Percentiles rank a stretch among this genome's conserved stretches.
These are phyloP conservation scores for Logfia minima DNA, from an alignment of 129 eudicot species.

Conservation along the genomic window DNA sequence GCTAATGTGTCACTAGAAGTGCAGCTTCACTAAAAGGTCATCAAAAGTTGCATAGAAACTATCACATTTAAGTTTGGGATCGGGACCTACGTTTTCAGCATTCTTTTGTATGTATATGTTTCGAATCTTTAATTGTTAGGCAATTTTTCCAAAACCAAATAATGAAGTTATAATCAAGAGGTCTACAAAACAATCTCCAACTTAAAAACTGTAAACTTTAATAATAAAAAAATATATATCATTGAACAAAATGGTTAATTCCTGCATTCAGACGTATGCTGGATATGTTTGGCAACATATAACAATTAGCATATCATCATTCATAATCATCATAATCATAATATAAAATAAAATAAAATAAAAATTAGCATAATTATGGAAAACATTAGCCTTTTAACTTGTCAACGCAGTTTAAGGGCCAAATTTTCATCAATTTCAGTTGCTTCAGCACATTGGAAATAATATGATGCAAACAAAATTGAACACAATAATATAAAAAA, in stretches of 20 bases:
- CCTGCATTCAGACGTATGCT: not conserved
- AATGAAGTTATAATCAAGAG: not conserved
- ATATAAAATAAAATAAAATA: too few relatives aligned
- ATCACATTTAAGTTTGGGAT: too few relatives aligned
- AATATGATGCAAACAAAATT: conserved; percentile 7
- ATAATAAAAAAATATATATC: not conserved
- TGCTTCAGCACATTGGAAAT: not conserved
- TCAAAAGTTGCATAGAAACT: too few relatives aligned
- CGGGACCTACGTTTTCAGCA: not conserved
- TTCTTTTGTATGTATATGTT: not conserved
- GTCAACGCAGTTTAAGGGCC: not conserved
- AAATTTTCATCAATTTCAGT: not conserved
- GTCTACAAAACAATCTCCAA: not conserved
- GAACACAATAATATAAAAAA: not conserved
- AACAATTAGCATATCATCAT: too few relatives aligned
- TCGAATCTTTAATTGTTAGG: not conserved
- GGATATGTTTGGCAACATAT: not conserved
- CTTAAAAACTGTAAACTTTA: not conserved
- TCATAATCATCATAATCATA: too few relatives aligned
- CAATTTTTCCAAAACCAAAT: not conserved
- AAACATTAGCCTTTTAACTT: too few relatives aligned
- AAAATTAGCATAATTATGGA: too few relatives aligned
- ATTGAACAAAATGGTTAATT: not conserved
- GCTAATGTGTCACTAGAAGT: conserved; percentile 2
- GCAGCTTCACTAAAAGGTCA: not conserved